These are phyloP conservation scores for Tetrapisispora fleetii DNA, from an alignment of 805 yeast genomes.

Conservation along the genomic window DNA sequence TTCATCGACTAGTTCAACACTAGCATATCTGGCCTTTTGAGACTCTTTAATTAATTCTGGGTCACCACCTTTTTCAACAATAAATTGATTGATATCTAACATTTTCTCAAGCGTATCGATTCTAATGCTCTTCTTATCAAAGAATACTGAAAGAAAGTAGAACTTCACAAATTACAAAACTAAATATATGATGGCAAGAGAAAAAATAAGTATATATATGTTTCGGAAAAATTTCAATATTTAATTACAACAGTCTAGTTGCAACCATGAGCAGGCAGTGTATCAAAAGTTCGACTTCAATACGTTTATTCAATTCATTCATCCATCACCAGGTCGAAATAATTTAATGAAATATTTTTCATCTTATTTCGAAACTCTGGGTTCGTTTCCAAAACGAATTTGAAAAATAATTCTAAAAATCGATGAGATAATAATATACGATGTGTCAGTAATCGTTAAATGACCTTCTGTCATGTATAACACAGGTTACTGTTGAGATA, in stretches of 20 bases:
- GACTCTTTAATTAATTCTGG: slow-evolving; percentile 82
- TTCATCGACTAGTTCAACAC: slow-evolving; percentile 93
- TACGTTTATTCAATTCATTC: not conserved
- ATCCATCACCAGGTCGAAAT: no score
- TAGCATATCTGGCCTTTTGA: slow-evolving; percentile 87
- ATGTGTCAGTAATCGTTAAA: not conserved
- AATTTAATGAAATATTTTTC: not conserved
- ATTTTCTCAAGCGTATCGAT: slow-evolving; percentile 30
- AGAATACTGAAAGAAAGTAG: no score
- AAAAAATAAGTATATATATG: no score
- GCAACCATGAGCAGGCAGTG: not conserved
- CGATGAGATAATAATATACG: not conserved
- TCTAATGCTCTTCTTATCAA: not conserved
- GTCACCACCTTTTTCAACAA: slow-evolving; percentile 94
- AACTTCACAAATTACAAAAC: no score
- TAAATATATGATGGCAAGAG: no score
- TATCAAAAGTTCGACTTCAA: not conserved
- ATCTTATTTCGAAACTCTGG: not conserved
- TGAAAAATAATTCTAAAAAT: no score
- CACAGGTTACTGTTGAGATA: no score
- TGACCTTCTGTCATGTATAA: no score
- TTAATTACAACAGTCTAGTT: not conserved
- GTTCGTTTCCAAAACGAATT: not conserved
- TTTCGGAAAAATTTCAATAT: no score
- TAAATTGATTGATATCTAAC: slow-evolving; percentile 88